Base-by-base conservation (phyloP, 495 filamentous ascomycete genomes). In the Pyronema domesticum region DNA sequence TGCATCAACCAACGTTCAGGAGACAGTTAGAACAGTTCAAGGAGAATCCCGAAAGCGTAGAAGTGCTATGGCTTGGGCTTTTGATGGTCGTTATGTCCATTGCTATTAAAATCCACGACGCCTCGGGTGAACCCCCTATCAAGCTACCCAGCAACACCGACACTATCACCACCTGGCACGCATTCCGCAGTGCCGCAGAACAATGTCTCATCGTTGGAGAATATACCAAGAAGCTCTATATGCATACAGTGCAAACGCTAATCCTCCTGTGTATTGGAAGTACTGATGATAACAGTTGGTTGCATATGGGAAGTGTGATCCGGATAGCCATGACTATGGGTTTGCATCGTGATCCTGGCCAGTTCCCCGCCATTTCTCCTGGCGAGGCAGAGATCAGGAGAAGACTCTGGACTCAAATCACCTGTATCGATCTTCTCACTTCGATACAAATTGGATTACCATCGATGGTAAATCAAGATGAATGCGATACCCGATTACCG, bases 301-400 rank as follows among this genome's bases (percentile, higher is more conserved):
- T 95, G 46, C 76, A 91, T 53, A 74, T 79, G 7, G 83, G 85
- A 17, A 78, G 93, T 60, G 79, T 94, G 56, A 80, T 85, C 19
- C 80, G 89, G 54, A 70, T 95, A 53, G 86, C 89, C 8, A 87
- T 95, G 75, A 77, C 86, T 23, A 94, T 94, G 86, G 91, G 91
- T 46, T 93, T 95, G 56, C 91, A 99, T 63, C 78, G 93, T 53
- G 91, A 99, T 65, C 79, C 85, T 11, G 84, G 82, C 61, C 80
- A 81, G 68, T 95, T 86, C 62, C 75, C 47, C 19, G 80, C 79
- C 49, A 81, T 99, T 57, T 78, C 80, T 4, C 83, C 87, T 5
- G 94, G 89, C 60, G 80, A 93, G 65, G 89, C 81, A 18, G 91
- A 99, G 68, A 89, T 96, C 78, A 76, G 91, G 53, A 75, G 89